phyloP scores from a whole-genome alignment of 2,329 filamentous ascomycete genomes.

The Chrysosporium keratinophilum region DNA sequence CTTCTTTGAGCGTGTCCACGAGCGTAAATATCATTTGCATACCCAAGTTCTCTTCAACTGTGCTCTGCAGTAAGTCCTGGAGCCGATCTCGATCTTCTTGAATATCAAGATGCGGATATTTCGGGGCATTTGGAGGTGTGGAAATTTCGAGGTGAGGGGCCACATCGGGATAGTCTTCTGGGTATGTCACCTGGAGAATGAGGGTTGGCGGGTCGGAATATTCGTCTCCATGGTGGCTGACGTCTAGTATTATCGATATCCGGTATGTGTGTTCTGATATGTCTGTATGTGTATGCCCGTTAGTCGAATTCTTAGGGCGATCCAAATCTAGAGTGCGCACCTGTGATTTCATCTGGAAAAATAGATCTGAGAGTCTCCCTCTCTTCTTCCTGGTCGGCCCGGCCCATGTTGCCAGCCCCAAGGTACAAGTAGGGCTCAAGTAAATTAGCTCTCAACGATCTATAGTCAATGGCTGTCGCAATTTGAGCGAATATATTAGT shows the following conservation, averaged over 20 bases:
- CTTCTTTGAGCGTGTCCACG: slow-evolving; percentile 76
- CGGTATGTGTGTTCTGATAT: slow-evolving; percentile 83
- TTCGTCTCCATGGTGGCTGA: slow-evolving; percentile 53
- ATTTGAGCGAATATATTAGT: no score
- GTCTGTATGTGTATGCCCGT: slow-evolving; percentile 44
- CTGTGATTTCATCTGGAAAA: slow-evolving; percentile 93
- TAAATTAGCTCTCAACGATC: no score
- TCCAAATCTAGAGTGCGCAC: slow-evolving; percentile 37
- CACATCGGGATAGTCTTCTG: slow-evolving; percentile 81
- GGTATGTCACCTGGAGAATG: slow-evolving; percentile 76
- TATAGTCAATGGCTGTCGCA: no score
- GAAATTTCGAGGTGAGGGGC: slow-evolving; percentile 73
- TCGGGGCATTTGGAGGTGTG: slow-evolving; percentile 57
- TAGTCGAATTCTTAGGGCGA: slow-evolving; percentile 16
- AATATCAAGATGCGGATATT: slow-evolving; percentile 66
- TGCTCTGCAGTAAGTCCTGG: slow-evolving; percentile 58
- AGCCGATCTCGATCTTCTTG: slow-evolving; percentile 67
- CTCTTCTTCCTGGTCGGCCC: slow-evolving; percentile 89
- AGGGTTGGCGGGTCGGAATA: slow-evolving; percentile 56
- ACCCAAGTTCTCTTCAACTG: slow-evolving; percentile 82
- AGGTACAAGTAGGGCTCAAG: no score
- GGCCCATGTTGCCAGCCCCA: slow-evolving; percentile 32
- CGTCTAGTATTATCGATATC: slow-evolving; percentile 74
- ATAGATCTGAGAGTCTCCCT: slow-evolving; percentile 96
- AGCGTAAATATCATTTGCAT: slow-evolving; percentile 98